These are phyloP conservation scores for Macrocybe gigantea DNA, from an alignment of 768 basidiomycete species.

Conservation along the genomic window DNA sequence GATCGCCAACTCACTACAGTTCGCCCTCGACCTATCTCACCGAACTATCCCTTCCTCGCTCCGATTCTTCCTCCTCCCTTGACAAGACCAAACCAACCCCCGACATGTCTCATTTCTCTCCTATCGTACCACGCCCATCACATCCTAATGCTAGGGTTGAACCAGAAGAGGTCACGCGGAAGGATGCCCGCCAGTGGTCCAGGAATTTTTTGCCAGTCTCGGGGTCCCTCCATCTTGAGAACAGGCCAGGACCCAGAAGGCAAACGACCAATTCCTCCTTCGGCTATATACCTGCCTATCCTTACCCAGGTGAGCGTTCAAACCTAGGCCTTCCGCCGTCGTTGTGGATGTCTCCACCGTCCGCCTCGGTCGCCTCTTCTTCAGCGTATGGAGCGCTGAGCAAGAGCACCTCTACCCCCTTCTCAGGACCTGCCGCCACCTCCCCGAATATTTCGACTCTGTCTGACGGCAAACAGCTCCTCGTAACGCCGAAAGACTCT, in stretches of 20 bases:
- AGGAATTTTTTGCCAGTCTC: slow-evolving; percentile 3
- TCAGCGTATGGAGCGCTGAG: slow-evolving; percentile 30
- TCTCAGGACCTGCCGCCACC: slow-evolving; percentile 21
- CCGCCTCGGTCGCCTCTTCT: slow-evolving; percentile 39
- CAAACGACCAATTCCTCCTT: slow-evolving; percentile 2
- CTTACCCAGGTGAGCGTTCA: slow-evolving; percentile 42
- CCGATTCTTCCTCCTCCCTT: slow-evolving; percentile 20
- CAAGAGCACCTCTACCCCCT: slow-evolving; percentile 28
- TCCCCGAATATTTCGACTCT: slow-evolving; percentile 25
- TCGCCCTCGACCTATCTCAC: slow-evolving; percentile 13
- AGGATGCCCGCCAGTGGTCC: slow-evolving; percentile 2
- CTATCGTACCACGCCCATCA: not conserved
- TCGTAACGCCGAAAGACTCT: slow-evolving; percentile 37
- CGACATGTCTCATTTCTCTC: slow-evolving; percentile 13
- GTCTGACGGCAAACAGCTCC: slow-evolving; percentile 30
- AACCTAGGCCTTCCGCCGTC: slow-evolving; percentile 62
- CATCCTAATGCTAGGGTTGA: not conserved
- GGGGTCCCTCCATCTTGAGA: slow-evolving; percentile 8
- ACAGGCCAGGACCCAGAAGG: not conserved
- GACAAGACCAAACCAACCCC: slow-evolving; percentile 14
- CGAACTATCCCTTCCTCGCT: slow-evolving; percentile 24
- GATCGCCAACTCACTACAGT: slow-evolving; percentile 15
- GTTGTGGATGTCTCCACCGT: slow-evolving; percentile 78
- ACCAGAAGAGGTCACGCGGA: slow-evolving; percentile 7
- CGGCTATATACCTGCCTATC: slow-evolving; percentile 16